Percentiles rank a stretch among this genome's conserved stretches.
Evolutionary conservation across 1,139 yeast species (phyloP).

Genomic region (Saccharomyces pastorianus): DNA sequence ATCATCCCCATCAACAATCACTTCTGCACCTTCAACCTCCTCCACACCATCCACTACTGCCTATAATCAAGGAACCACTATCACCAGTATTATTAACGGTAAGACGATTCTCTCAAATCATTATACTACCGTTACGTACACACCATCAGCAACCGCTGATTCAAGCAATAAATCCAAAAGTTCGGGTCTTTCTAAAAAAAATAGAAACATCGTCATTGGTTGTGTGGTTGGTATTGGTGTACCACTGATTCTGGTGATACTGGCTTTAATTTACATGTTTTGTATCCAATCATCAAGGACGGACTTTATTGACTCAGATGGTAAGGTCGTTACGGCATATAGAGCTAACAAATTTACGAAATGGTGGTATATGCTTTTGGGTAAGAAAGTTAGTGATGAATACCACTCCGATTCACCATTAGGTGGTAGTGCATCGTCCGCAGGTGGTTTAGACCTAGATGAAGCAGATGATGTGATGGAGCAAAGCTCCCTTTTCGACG

Average conservation of each 20-base stretch:
- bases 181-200: slow-evolving; percentile 32
- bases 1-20: slow-evolving; percentile 4
- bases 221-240: slow-evolving; percentile 39
- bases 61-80: slow-evolving; percentile 7
- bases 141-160: slow-evolving; percentile 16
- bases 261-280: slow-evolving; percentile 22
- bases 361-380: slow-evolving; percentile 26
- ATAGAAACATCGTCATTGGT: slow-evolving; percentile 42
- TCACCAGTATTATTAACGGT: slow-evolving; percentile 29
- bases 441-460: slow-evolving; percentile 5
- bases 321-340: slow-evolving; percentile 34
- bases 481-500: neutral
- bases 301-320: slow-evolving; percentile 36
- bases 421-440: slow-evolving; percentile 20
- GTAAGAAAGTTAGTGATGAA: slow-evolving; percentile 23
- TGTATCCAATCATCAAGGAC: slow-evolving; percentile 30
- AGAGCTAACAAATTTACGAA: slow-evolving; percentile 25
- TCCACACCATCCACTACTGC: slow-evolving; percentile 6
- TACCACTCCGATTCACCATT: slow-evolving; percentile 27
- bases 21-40: slow-evolving; percentile 9
- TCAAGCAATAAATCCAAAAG: slow-evolving; percentile 15
- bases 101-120: slow-evolving; percentile 28
- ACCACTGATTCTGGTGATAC: slow-evolving; percentile 26
- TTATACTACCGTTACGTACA: slow-evolving; percentile 27
- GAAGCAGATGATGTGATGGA: slow-evolving; percentile 2